Evolutionary conservation across 805 yeast species (phyloP).

Genomic region (Pichia cephalocereana): DNA sequence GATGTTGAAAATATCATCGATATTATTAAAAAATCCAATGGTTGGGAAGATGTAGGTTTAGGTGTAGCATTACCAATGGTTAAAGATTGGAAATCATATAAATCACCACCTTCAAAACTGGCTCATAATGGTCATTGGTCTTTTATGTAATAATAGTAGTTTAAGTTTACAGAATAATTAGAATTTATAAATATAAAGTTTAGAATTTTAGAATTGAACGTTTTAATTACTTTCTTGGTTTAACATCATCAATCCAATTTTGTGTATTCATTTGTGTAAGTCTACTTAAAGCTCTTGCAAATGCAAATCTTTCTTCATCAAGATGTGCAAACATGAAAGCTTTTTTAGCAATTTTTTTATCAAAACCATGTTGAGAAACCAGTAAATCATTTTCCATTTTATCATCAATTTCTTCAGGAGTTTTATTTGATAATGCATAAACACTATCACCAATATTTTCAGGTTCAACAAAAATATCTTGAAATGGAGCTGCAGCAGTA

Average conservation of each 20-base stretch:
- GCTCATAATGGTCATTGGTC: slow-evolving; percentile 5
- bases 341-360: slow-evolving; percentile 58
- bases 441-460: slow-evolving; percentile 42
- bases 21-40: background rate
- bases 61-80: slow-evolving; percentile 2
- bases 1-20: background rate
- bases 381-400: slow-evolving; percentile 43
- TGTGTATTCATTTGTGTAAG: slow-evolving; percentile 88
- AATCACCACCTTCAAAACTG: slow-evolving; percentile 1
- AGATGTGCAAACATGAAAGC: slow-evolving; percentile 68
- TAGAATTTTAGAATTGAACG: too few species aligned
- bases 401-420: slow-evolving; percentile 20
- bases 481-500: slow-evolving; percentile 80
- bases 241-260: slow-evolving; percentile 66
- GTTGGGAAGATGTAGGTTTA: background rate
- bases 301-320: slow-evolving; percentile 94
- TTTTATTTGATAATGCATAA: slow-evolving; percentile 30
- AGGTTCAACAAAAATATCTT: slow-evolving; percentile 78
- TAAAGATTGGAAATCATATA: background rate
- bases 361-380: slow-evolving; percentile 70
- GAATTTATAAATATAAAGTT: too few species aligned
- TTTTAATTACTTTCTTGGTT: slow-evolving; percentile 3
- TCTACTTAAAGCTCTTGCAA: slow-evolving; percentile 89
- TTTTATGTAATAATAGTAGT: background rate
- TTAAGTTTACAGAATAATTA: too few species aligned